Evolutionary conservation across 352 stramenopile species (phyloP).

Genomic region (Globisporangium apiculatum): DNA sequence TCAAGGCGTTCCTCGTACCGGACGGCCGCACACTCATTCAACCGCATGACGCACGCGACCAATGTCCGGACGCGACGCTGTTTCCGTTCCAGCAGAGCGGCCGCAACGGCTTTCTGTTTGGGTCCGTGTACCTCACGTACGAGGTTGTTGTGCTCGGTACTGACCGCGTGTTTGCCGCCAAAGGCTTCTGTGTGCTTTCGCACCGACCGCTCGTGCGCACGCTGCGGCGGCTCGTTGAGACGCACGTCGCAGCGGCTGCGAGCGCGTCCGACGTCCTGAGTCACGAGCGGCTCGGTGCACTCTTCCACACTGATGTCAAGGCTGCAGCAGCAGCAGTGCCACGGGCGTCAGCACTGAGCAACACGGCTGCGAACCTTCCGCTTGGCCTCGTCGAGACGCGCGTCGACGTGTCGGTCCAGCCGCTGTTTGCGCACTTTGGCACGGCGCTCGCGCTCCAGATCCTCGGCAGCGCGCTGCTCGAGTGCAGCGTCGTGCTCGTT

Average conservation of each 20-base stretch:
- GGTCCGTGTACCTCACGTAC: conserved; percentile 74
- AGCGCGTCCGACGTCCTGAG: conserved; percentile 37
- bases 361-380: conserved; percentile 22
- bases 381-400: conserved; percentile 34
- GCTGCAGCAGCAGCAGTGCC: not conserved
- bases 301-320: conserved; percentile 25
- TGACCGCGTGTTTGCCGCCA: conserved; percentile 46
- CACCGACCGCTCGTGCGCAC: conserved; percentile 53
- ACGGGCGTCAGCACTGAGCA: conserved; percentile 14
- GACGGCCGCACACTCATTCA: conserved; percentile 52
- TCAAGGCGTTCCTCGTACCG: conserved; percentile 71
- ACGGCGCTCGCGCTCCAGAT: conserved; percentile 63
- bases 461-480: conserved; percentile 74
- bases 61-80: conserved; percentile 42
- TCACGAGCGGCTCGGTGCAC: conserved; percentile 29
- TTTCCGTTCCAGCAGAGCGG: conserved; percentile 79
- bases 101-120: conserved; percentile 64
- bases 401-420: conserved; percentile 60
- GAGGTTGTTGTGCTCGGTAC: conserved; percentile 37
- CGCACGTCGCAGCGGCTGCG: conserved; percentile 29
- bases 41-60: conserved; percentile 14
- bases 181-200: conserved; percentile 66
- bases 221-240: conserved; percentile 47
- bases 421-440: conserved; percentile 68
- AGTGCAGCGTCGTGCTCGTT: conserved; percentile 84